Base-by-base conservation (phyloP, 2,329 filamentous ascomycete species). In the Xylariales sp. region DNA sequence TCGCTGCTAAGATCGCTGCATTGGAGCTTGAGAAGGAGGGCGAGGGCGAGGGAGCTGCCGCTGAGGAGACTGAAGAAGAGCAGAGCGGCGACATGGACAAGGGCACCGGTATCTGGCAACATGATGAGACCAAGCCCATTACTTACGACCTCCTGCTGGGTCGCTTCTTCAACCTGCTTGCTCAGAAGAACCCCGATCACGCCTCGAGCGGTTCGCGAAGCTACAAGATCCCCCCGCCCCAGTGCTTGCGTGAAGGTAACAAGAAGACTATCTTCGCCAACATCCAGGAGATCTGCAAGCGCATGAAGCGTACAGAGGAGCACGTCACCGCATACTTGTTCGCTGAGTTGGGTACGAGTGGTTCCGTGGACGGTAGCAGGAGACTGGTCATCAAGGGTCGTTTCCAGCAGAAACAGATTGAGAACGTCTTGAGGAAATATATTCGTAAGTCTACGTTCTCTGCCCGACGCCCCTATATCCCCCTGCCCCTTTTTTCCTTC, bases 241-340 rank as follows among this genome's bases (percentile, higher is more conserved):
- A 98, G 74, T 97, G 93, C 71, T 81, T 97, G 60, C 90, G 93
- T 71, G 93, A 98, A 89, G 93, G 93, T 64, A 98, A 98, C 82
- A 94, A 95, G 81, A 95, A 95, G 83, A 98, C 93, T 46, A 95
- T 98, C 59, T 98, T 98, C 59, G 93, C 91, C 74, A 98, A 98
- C 74, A 93, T 98, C 60, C 81, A 88, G 62, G 93, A 98, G 63
- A 97, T 98, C 58, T 95, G 89, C 78, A 95, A 95, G 78, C 83
- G 91, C 56, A 97, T 98, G 90, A 98, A 98, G 83, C 82, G 93
- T 65, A 90, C 87, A 47, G 91, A 97, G 60, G 93, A 98, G 69
- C 93, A 96, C 71, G 86, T 98, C 50, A 97, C 89, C 37, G 85
- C 91, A 55, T 97, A 96, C 72, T 70, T 98, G 49, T 96, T 98